A percentile compares a stretch with the other conserved stretches of the same genome.
Conservation (phyloP, 176 grass and related monocot genomes). For the Paspalum notatum region DNA sequence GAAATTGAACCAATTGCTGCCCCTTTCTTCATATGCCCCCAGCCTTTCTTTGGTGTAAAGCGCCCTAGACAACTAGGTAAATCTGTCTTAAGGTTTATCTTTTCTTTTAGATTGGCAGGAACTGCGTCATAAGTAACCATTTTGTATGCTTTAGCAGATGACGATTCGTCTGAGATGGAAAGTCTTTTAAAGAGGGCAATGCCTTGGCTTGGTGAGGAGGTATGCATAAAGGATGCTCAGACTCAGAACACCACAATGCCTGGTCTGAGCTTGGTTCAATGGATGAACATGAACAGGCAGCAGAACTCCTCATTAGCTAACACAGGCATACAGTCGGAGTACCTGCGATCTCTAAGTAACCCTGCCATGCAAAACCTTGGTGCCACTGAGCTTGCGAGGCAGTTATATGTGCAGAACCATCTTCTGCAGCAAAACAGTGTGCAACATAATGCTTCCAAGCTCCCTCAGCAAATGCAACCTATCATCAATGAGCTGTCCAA, state of each 20-base stretch:
- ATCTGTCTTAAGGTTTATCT: constrained; percentile 9
- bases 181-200: constrained; percentile 91
- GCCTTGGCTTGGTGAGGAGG: constrained; percentile 98
- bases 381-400: constrained; percentile 69
- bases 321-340: constrained; percentile 65
- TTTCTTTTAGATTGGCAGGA: constrained; percentile 5
- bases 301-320: constrained; percentile 69
- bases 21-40: constrained; percentile 97
- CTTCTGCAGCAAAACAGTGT: constrained; percentile 73
- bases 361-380: constrained; percentile 82
- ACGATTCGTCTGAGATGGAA: constrained; percentile 89
- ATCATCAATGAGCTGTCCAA: constrained; percentile 60
- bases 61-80: constrained; percentile 76
- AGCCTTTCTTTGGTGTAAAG: constrained; percentile 90
- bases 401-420: constrained; percentile 80
- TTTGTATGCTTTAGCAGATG: constrained; percentile 58
- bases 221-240: constrained; percentile 86
- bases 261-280: constrained; percentile 90
- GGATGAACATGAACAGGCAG: constrained; percentile 98
- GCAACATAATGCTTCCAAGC: constrained; percentile 69
- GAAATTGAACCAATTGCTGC: constrained; percentile 92
- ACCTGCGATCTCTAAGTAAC: constrained; percentile 69
- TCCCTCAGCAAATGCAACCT: constrained; percentile 74
- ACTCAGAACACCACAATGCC: constrained; percentile 80
- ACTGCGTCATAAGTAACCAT: not conserved